phyloP scores from a whole-genome alignment of 2,329 filamentous ascomycete species.

The Colletotrichum sp. region DNA sequence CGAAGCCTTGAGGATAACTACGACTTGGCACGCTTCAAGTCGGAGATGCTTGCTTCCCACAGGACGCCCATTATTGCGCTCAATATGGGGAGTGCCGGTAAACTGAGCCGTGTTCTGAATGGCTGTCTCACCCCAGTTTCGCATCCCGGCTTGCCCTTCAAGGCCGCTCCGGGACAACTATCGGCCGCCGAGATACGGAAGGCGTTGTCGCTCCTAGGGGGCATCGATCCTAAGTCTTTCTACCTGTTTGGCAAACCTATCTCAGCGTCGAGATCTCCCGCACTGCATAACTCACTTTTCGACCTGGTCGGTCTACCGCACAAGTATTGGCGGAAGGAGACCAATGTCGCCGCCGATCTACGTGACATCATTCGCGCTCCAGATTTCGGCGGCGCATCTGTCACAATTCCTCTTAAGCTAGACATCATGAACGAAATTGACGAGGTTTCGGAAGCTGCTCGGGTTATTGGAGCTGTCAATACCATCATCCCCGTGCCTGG shows the following conservation, averaged over 20 bases:
- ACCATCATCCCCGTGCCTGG: conserved; percentile 75
- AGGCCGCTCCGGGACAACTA: conserved; percentile 92
- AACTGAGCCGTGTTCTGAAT: conserved; percentile 90
- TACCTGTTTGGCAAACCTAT: conserved; percentile 91
- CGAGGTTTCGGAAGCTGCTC: conserved; percentile 78
- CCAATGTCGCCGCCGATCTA: conserved; percentile 66
- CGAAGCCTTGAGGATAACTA: conserved; percentile 84
- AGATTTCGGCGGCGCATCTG: conserved; percentile 89
- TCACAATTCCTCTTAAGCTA: conserved; percentile 94
- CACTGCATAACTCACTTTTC: conserved; percentile 90
- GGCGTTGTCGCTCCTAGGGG: conserved; percentile 78
- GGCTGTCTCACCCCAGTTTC: conserved; percentile 94
- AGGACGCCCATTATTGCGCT: conserved; percentile 88
- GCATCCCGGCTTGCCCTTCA: conserved; percentile 87
- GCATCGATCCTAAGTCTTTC: conserved; percentile 78
- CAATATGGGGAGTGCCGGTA: conserved; percentile 90
- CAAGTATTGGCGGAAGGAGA: conserved; percentile 79
- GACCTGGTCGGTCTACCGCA: conserved; percentile 80
- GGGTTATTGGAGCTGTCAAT: conserved; percentile 90
- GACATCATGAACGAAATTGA: conserved; percentile 86
- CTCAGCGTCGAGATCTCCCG: conserved; percentile 80
- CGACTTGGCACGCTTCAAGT: conserved; percentile 80
- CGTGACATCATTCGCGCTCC: conserved; percentile 69
- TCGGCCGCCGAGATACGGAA: conserved; percentile 87
- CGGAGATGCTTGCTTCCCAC: conserved; percentile 74